A percentile compares a stretch with the other conserved stretches of the same genome.
phyloP scores from a whole-genome alignment of 2,329 filamentous ascomycete species.

The Fonsecaea pedrosoi region DNA sequence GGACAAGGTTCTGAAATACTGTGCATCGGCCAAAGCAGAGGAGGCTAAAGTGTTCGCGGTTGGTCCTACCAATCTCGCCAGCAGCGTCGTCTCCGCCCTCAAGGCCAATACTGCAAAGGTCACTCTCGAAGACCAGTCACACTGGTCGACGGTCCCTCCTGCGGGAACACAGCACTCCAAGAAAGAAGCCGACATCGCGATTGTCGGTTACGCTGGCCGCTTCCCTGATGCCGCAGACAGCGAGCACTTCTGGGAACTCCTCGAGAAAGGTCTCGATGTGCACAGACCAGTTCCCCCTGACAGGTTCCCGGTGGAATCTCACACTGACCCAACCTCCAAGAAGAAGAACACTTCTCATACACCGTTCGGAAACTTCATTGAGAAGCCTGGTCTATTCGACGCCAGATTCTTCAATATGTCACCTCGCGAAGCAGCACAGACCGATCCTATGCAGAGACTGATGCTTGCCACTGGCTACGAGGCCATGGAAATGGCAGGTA shows the following conservation, averaged over 20 bases:
- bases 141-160: slow-evolving; percentile 48
- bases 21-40: slow-evolving; percentile 35
- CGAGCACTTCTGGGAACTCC: slow-evolving; percentile 76
- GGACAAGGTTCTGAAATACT: slow-evolving; percentile 48
- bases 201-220: slow-evolving; percentile 81
- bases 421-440: slow-evolving; percentile 78
- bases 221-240: slow-evolving; percentile 76
- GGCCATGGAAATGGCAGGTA: slow-evolving; percentile 80
- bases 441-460: slow-evolving; percentile 80
- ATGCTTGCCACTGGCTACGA: slow-evolving; percentile 80
- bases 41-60: slow-evolving; percentile 55
- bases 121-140: slow-evolving; percentile 46
- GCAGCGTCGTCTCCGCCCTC: slow-evolving; percentile 61
- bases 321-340: slow-evolving; percentile 75
- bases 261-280: slow-evolving; percentile 76
- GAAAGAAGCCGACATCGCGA: slow-evolving; percentile 74
- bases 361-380: slow-evolving; percentile 76
- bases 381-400: slow-evolving; percentile 78
- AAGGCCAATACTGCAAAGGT: slow-evolving; percentile 48
- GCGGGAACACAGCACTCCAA: slow-evolving; percentile 46
- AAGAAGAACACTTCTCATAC: slow-evolving; percentile 78
- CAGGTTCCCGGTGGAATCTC: slow-evolving; percentile 74
- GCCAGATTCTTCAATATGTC: slow-evolving; percentile 90
- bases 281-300: slow-evolving; percentile 67
- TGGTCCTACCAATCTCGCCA: slow-evolving; percentile 61